Conservation (phyloP, 345 rosid genomes). For the Sisymbrium irio region DNA sequence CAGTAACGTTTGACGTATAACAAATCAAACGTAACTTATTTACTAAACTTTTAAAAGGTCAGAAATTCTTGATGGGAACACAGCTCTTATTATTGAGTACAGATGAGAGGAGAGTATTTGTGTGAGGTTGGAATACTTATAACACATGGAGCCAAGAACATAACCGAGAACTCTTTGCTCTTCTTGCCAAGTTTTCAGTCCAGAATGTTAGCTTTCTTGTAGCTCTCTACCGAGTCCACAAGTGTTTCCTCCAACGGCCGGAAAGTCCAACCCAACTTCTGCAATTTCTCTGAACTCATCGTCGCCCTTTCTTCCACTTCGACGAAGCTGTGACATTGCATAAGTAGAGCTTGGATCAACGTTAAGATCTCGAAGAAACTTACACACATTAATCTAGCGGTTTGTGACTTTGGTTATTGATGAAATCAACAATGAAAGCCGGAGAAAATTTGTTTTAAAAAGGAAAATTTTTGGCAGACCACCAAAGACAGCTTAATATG, state of each 20-base stretch:
- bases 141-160: background rate
- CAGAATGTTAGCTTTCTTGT: constrained; percentile 45
- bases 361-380: constrained; percentile 3
- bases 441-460: background rate
- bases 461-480: background rate
- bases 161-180: background rate
- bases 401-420: background rate
- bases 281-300: constrained; percentile 46
- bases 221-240: constrained; percentile 51
- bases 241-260: constrained; percentile 56
- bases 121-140: background rate
- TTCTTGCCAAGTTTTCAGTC: constrained; percentile 22
- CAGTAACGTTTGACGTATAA: background rate
- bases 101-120: background rate
- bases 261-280: constrained; percentile 56
- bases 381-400: background rate
- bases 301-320: constrained; percentile 25
- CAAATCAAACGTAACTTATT: background rate
- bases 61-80: background rate
- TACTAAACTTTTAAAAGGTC: background rate
- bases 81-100: constrained; percentile 6
- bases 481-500: background rate
- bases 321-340: constrained; percentile 37
- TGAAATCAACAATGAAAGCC: background rate
- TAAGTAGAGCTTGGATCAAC: background rate